Evolutionary conservation across 2,329 filamentous ascomycete species (phyloP), one percentile per base, ranked within the genome.

Genomic region (Exophiala bonariae): DNA sequence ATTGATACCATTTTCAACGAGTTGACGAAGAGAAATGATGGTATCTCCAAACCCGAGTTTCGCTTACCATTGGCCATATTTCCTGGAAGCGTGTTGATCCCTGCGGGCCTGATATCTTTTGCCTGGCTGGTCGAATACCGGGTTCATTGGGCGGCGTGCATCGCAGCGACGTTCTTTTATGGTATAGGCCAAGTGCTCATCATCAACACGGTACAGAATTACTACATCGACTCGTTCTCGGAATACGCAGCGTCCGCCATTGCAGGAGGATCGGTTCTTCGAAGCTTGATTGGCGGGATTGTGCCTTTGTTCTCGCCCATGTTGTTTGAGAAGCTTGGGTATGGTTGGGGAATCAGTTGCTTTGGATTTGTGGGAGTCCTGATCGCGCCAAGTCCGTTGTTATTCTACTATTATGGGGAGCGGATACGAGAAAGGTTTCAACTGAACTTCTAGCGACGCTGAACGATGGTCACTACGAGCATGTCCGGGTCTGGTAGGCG

Each of bases 151-250:
- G 65, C 70, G 18, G 57, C 76, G 47, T 69, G 73, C 8, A 66
- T 76, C 22, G 57, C 66, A 0, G 61, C 66, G 2, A 75, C 71
- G 3, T 50, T 50, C 0, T 74, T 73, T 59, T 77, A 76, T 52
- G 76, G 75, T 10, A 66, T 78, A 14, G 75, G 76, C 2, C 75
- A 78, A 45, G 73, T 80, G 9, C 71, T 75, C 54, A 76, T 78
- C 22, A 61, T 79, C 44, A 79, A 78, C 45, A 68, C 67, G 10
- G 74, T 75, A 13, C 76, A 79, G 43, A 80, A 79, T 16, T 66
- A 66, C 41, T 57, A 64, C 13, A 63, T 66, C 36, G 63, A 67
- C 33, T 55, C 59, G 0, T 80, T 77, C 49, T 63, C 67, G 0
- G 67, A 73, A 4, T 71, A 77, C 51, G 71, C 73, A 0, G 72